phyloP scores from a whole-genome alignment of 345 rosid species.

The Eucalyptus sp. region DNA sequence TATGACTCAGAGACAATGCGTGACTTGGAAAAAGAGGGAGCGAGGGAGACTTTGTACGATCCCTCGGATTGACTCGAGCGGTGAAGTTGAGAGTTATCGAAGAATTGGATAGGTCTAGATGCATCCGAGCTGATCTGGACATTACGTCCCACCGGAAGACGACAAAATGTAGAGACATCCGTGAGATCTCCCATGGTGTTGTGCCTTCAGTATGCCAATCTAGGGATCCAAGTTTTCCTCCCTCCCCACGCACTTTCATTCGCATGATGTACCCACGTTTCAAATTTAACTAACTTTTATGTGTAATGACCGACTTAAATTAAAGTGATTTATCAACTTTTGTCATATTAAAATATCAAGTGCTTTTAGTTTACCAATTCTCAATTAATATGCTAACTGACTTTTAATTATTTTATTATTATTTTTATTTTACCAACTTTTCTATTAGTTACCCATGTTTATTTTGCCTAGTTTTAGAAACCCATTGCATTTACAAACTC shows the following conservation, averaged over 20 bases:
- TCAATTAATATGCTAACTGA: background rate
- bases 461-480: background rate
- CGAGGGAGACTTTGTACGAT: background rate
- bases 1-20: background rate
- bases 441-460: background rate
- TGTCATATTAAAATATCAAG: background rate
- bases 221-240: background rate
- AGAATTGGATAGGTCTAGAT: background rate
- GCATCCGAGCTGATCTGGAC: background rate
- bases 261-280: background rate
- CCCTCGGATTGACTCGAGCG: background rate
- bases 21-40: background rate
- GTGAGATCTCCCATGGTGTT: background rate
- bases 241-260: background rate
- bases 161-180: background rate
- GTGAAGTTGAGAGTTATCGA: background rate
- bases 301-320: background rate
- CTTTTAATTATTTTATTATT: background rate
- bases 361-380: background rate
- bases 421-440: background rate
- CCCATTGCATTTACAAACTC: background rate
- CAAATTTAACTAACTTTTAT: background rate
- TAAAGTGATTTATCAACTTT: background rate
- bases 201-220: background rate
- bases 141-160: background rate